Evolutionary conservation across 2,329 filamentous ascomycete species (phyloP).

Genomic region (Cladosporium cucumerinum): DNA sequence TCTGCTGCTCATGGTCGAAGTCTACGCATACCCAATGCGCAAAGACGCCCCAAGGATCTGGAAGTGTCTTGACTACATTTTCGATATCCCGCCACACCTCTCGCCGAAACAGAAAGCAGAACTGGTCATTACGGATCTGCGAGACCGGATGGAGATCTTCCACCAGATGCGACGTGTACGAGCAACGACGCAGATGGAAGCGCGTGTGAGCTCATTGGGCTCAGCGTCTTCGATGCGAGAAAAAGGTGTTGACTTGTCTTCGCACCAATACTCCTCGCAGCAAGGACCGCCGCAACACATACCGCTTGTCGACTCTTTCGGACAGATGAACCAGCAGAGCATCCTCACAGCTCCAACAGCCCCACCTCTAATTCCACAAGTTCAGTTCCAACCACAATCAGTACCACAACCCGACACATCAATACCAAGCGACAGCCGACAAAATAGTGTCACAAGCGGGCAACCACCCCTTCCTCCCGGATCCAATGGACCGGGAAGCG

Average conservation of each 20-base stretch:
- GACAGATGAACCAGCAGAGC: slow-evolving; percentile 15
- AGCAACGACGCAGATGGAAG: slow-evolving; percentile 32
- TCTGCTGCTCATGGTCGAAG: slow-evolving; percentile 64
- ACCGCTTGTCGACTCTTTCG: slow-evolving; percentile 9
- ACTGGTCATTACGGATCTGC: slow-evolving; percentile 60
- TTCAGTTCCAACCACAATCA: slow-evolving; percentile 28
- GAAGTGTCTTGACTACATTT: slow-evolving; percentile 69
- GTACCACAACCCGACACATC: slow-evolving; percentile 19
- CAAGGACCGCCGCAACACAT: neutral
- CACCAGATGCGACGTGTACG: slow-evolving; percentile 54
- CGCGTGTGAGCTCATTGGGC: slow-evolving; percentile 21
- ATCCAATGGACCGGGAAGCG: slow-evolving; percentile 23
- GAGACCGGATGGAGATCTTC: slow-evolving; percentile 59
- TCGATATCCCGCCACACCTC: slow-evolving; percentile 55
- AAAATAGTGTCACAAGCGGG: slow-evolving; percentile 18
- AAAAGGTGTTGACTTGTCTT: neutral
- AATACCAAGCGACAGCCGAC: slow-evolving; percentile 23
- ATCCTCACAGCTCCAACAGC: slow-evolving; percentile 7
- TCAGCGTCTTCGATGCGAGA: slow-evolving; percentile 13
- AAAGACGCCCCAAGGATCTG: slow-evolving; percentile 65
- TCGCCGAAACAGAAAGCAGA: slow-evolving; percentile 57
- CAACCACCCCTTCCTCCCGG: neutral
- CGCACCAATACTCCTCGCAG: neutral
- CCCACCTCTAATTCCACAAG: slow-evolving; percentile 21
- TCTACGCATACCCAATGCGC: slow-evolving; percentile 57